Evolutionary conservation across 495 filamentous ascomycete genomes (phyloP).

Genomic region (Aspergillus coremiiformis): DNA sequence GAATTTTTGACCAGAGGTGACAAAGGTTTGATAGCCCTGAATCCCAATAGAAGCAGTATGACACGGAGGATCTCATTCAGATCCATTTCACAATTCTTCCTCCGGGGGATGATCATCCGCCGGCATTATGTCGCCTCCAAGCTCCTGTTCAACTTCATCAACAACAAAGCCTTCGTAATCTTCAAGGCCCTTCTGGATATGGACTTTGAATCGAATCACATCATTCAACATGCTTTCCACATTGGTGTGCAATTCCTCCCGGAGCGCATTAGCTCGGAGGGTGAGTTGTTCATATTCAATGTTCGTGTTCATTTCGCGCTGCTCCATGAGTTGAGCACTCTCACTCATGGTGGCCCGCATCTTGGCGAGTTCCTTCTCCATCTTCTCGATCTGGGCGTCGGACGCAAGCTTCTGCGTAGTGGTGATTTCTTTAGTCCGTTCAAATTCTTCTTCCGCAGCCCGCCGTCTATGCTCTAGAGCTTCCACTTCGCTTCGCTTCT

Average conservation of each 20-base stretch:
- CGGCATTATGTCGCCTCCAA: slow-evolving; percentile 42
- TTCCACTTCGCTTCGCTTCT: slow-evolving; percentile 87
- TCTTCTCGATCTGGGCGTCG: slow-evolving; percentile 92
- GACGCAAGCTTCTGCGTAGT: slow-evolving; percentile 76
- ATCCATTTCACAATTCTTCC: slow-evolving; percentile 23
- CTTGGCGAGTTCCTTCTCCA: slow-evolving; percentile 93
- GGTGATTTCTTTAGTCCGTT: slow-evolving; percentile 84
- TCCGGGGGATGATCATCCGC: slow-evolving; percentile 16
- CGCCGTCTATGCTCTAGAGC: slow-evolving; percentile 78
- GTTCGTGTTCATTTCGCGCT: slow-evolving; percentile 92
- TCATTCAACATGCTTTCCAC: slow-evolving; percentile 95
- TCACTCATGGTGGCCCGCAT: slow-evolving; percentile 83
- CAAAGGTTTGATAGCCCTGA: no score
- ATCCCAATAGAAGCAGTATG: no score
- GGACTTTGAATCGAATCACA: slow-evolving; percentile 97
- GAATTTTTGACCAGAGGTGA: background rate
- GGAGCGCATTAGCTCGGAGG: slow-evolving; percentile 69
- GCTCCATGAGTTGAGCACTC: slow-evolving; percentile 85
- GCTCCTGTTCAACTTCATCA: slow-evolving; percentile 81
- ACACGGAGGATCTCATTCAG: slow-evolving; percentile 1
- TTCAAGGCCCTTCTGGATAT: slow-evolving; percentile 84
- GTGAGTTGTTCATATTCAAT: slow-evolving; percentile 95
- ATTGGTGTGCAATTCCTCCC: slow-evolving; percentile 92
- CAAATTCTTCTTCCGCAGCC: slow-evolving; percentile 85
- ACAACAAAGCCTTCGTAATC: slow-evolving; percentile 89